phyloP scores from a whole-genome alignment of 192 early-diverging fungal species.

The Coemansia sp. region DNA sequence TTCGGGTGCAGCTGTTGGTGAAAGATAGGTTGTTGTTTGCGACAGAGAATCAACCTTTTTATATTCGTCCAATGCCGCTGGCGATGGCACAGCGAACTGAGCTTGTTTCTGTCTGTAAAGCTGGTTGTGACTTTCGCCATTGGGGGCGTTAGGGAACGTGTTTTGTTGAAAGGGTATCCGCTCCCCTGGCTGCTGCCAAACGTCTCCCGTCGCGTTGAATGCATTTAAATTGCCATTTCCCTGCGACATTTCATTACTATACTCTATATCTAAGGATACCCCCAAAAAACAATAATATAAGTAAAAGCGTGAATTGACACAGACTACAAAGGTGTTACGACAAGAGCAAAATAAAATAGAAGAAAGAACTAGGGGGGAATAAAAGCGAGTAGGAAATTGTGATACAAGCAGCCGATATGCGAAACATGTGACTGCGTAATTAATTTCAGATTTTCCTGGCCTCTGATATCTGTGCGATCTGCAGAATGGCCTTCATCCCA shows the following conservation, averaged over 20 bases:
- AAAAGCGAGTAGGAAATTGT: not conserved
- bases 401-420: not conserved
- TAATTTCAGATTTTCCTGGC: too few species aligned
- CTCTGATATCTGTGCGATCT: too few species aligned
- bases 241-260: not conserved
- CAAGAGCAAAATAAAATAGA: too few species aligned
- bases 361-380: not conserved
- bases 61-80: not conserved
- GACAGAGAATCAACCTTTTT: not conserved
- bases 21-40: not conserved
- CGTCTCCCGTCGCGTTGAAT: not conserved
- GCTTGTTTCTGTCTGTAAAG: not conserved
- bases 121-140: not conserved
- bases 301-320: not conserved
- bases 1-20: not conserved
- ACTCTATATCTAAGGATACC: not conserved
- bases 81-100: not conserved
- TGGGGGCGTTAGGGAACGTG: not conserved
- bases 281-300: conserved; percentile 2
- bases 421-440: too few species aligned
- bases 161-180: not conserved
- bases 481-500: too few species aligned
- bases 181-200: not conserved
- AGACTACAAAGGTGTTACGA: not conserved
- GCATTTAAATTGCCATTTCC: not conserved